Evolutionary conservation across 2,329 filamentous ascomycete species (phyloP), one percentile per base, ranked within the genome.

Genomic region (Fusarium luffae): DNA sequence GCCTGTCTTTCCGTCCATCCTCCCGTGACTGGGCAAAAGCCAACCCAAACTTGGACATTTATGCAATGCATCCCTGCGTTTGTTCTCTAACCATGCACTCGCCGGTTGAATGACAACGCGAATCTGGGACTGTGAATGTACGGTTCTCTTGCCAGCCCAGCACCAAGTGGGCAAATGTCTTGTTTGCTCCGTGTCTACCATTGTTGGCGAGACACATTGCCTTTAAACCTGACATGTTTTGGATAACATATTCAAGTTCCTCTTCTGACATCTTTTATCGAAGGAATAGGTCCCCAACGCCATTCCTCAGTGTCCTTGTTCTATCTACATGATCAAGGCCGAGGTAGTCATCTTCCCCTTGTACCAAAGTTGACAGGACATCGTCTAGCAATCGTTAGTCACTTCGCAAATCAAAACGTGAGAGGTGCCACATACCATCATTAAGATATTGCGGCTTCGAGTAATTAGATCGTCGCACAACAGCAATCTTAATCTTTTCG

Each of bases 401-500:
- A 30, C 63, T 43, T 14, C 12, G 50, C 14, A 12, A 34, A 11
- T 25, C 19, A 23, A 48, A 19, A 19, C 9, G 13, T 13, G 7
- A 21, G 13, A 54, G 12, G 27, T 14, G 16, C 8, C 23, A 69
- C 74, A 9, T 23, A 97, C 95, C 94, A 82, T 98, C 96, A 72
- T 91, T 89, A 48, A 99, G 84, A 82, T 97, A 97, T 63, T 89
- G 87, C 27, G 94, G 92, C 76, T 92, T 93, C 41, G 92, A 89
- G 80, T 93, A 97, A 43, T 85, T 84, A 54, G 89, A 86, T 78
- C 92, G 85, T 78, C 90, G 85, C 54, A 98, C 87, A 32, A 97
- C 81, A 9, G 94, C 92, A 83, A 99, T 98, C 81, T 97, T 98
- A 80, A 99, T 96, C 85, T 98, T 98, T 80, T 99, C 95, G 73